phyloP scores from a whole-genome alignment of 306 rosid genomes.

The Fragaria vesca region DNA sequence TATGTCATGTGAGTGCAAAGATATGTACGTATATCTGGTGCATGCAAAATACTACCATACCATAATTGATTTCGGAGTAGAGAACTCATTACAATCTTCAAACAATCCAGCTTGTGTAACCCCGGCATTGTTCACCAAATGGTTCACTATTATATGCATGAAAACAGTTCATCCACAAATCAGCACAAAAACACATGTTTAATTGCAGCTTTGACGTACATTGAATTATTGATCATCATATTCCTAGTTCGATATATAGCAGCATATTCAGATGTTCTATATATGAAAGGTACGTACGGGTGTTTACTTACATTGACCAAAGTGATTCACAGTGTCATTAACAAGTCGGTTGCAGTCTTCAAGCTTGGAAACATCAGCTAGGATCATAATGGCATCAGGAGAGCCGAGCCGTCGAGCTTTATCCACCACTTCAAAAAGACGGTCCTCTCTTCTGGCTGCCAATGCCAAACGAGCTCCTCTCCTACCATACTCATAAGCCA shows the following conservation, averaged over 20 bases:
- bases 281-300: background rate
- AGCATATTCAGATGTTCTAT: background rate
- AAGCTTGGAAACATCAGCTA: slow-evolving; percentile 54
- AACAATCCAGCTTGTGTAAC: slow-evolving; percentile 4
- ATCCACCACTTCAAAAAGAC: slow-evolving; percentile 40
- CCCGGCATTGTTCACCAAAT: slow-evolving; percentile 28
- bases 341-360: slow-evolving; percentile 49
- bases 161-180: background rate
- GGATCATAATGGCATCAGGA: slow-evolving; percentile 40
- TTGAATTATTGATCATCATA: background rate
- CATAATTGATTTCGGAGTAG: background rate
- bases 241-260: too few species aligned
- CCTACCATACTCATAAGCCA: slow-evolving; percentile 69
- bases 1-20: background rate
- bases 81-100: background rate
- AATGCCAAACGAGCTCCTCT: slow-evolving; percentile 55
- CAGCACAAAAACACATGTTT: background rate
- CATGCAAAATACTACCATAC: background rate
- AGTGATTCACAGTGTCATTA: slow-evolving; percentile 44
- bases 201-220: background rate
- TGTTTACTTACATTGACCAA: slow-evolving; percentile 42
- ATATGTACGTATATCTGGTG: background rate
- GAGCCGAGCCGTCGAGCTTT: slow-evolving; percentile 43
- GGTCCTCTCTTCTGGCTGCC: slow-evolving; percentile 44
- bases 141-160: slow-evolving; percentile 18